These are phyloP conservation scores for Phoma sp. DNA, from an alignment of 2,329 filamentous ascomycete species.

Conservation along the genomic window DNA sequence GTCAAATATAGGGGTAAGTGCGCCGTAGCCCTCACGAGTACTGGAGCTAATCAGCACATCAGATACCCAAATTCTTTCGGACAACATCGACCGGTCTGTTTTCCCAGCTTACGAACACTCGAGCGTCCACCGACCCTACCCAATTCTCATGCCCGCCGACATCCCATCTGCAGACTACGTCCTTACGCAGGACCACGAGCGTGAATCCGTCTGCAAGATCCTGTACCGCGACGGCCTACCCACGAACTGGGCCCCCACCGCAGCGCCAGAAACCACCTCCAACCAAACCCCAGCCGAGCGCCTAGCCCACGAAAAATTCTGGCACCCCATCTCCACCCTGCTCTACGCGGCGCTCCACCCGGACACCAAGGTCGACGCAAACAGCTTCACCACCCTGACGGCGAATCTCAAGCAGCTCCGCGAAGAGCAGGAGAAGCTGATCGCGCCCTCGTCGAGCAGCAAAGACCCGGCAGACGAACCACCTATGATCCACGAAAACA, in stretches of 20 bases:
- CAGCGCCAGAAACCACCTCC: background rate
- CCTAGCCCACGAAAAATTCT: background rate
- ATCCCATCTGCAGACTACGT: conserved; percentile 19
- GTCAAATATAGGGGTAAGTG: conserved; percentile 28
- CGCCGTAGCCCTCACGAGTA: background rate
- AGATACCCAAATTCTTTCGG: conserved; percentile 30
- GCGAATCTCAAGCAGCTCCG: conserved; percentile 14
- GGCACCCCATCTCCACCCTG: conserved; percentile 7
- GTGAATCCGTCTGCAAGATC: conserved; percentile 17
- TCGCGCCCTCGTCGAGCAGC: conserved; percentile 9
- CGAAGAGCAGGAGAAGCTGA: conserved; percentile 20
- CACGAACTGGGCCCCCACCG: background rate
- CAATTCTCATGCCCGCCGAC: conserved; percentile 22
- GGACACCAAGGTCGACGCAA: background rate
- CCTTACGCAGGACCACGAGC: conserved; percentile 8
- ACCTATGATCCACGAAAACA: conserved; percentile 31
- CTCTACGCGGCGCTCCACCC: conserved; percentile 4
- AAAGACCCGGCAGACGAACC: conserved; percentile 20
- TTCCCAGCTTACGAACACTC: conserved; percentile 33
- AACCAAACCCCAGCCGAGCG: background rate
- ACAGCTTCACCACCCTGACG: conserved; percentile 4
- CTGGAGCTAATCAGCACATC: conserved; percentile 13
- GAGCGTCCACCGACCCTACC: conserved; percentile 1
- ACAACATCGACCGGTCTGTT: conserved; percentile 37
- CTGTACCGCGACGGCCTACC: conserved; percentile 21